These are phyloP conservation scores for Juncus effusus DNA, from an alignment of 176 grass and related monocot genomes.

Conservation along the genomic window DNA sequence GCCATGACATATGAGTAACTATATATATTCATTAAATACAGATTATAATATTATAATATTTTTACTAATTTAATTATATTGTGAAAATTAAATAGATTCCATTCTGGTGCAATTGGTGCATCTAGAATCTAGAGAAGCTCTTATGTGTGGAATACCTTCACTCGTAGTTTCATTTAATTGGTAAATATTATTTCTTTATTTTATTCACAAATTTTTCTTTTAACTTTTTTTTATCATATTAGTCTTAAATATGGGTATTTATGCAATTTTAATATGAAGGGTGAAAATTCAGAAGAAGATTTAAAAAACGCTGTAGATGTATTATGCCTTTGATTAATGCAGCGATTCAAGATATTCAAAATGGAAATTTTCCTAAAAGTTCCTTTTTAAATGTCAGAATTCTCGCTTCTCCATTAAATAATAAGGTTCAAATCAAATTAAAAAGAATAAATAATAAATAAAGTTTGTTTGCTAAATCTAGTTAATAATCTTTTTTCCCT, in stretches of 20 bases:
- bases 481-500: not conserved
- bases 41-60: not conserved
- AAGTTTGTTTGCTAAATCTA: not conserved
- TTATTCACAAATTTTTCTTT: conserved; percentile 16
- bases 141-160: conserved; percentile 62
- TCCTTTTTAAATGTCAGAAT: conserved; percentile 64
- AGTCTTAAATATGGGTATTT: conserved; percentile 26
- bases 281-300: conserved; percentile 57
- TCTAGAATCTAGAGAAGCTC: conserved; percentile 75
- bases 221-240: not conserved
- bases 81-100: conserved; percentile 45
- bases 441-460: not conserved
- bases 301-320: conserved; percentile 55
- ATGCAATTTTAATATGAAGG: conserved; percentile 51
- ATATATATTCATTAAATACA: conserved; percentile 23
- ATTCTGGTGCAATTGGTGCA: conserved; percentile 55
- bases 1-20: conserved; percentile 61
- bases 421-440: conserved; percentile 34
- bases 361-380: conserved; percentile 49
- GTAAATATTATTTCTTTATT: conserved; percentile 34
- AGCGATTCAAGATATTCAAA: conserved; percentile 54
- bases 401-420: conserved; percentile 46
- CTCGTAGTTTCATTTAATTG: conserved; percentile 70
- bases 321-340: conserved; percentile 64
- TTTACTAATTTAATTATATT: not conserved